Evolutionary conservation across 306 rosid species (phyloP), one percentile per base, ranked within the genome.

Genomic region (Glycine latifolia): DNA sequence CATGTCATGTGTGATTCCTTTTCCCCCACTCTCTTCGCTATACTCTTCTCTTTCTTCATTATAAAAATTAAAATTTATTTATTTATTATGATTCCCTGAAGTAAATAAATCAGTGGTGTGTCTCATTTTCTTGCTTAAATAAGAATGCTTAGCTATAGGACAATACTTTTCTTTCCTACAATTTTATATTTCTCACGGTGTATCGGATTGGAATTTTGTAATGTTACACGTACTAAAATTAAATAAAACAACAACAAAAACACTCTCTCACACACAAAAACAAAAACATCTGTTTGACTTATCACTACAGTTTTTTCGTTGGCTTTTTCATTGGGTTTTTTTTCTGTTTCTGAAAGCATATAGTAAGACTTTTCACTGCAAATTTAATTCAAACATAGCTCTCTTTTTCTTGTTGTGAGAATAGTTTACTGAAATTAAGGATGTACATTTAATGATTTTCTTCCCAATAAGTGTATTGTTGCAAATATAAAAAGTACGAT

Each of bases 1-100:
- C 87, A 37, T 37, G 41, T 87, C 92, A 66, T 87, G 85, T 86
- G 82, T 91, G 90, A 89, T 85, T 89, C 93, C 87, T 89, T 89
- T 89, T 43, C 94, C 95, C 94, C 94, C 94, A 89, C 91, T 74
- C 92, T 86, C 94, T 66, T 81, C 91, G 92, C 94, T 83, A 69
- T 26, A 26, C 44, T 5, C 44, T 39, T 39, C 72, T 55, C 67
- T 62, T 60, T 78, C 75, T 85, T 59, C 78, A 12, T 54, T 11
- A 58, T 58, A 1, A 33, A 6, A 43, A 43, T 6, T 26, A 26
- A 26, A 26, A 26, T 0, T 26, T 0, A 26, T 26, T 26, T 26
- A 26, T 26, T 26, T 26, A 26, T 72, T 26, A 26, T 26, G 63
- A 41, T 77, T 15, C 43, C 6, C 6, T 15, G 2, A 14, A 11